Evolutionary conservation across 2,329 filamentous ascomycete genomes (phyloP), one percentile per base, ranked within the genome.

Genomic region (Tolypocladium cylindrosporum): DNA sequence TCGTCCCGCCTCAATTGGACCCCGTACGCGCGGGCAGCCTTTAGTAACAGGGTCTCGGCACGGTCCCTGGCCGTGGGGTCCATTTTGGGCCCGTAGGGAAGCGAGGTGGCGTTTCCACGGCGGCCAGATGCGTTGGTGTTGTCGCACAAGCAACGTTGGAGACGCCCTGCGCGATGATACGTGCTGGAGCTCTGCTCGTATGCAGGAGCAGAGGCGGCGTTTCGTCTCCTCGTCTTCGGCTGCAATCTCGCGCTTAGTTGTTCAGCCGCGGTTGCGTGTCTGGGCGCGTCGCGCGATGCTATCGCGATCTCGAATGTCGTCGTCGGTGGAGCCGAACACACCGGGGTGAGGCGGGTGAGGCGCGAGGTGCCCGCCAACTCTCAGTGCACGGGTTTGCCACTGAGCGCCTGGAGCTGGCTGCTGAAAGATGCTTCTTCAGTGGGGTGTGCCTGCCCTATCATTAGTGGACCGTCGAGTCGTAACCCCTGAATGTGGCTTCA

Each of bases 1-100:
- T 72, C 69, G 57, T 78, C 71, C 16, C 72, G 68, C 36, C 63
- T 58, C 55, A 64, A 62, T 57, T 65, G 61, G 61, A 72, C 61
- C 62, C 67, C 68, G 63, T 72, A 67, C 58, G 66, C 60, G 57
- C 67, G 68, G 56, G 64, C 66, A 39, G 67, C 71, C 57, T 68
- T 66, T 58, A 73, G 60, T 24, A 75, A 61, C 57, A 74, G 64
- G 58, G 66, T 61, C 59, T 72, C 67, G 56, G 71, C 69, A 54
- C 66, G 63, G 41, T 68, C 65, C 62, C 60, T 68, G 54, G 64
- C 62, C 51, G 52, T 57, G 59, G 58, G 54, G 58, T 67, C 64
- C 69, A 72, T 73, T 62, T 39, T 64, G 60, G 60, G 34, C 62
- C 66, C 65, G 62, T 66, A 57, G 58, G 65, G 66, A 67, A 69